phyloP scores from a whole-genome alignment of 2,329 filamentous ascomycete genomes.

The Penicillium sp. region DNA sequence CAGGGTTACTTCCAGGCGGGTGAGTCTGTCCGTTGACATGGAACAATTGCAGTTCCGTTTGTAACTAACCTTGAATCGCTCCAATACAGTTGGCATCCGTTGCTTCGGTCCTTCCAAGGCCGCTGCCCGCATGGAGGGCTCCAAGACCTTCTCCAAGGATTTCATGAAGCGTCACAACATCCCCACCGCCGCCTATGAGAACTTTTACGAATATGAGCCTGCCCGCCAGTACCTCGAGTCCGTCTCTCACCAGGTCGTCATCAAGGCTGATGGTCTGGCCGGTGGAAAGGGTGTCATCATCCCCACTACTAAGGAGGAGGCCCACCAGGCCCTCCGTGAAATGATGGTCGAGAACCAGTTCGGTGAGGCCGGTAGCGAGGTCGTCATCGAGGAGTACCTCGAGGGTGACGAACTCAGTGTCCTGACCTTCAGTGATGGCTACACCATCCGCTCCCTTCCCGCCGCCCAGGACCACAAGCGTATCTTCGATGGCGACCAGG shows the following conservation, averaged over 20 bases:
- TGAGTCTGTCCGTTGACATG: too few relatives aligned
- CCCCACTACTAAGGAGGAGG: slow-evolving; percentile 71
- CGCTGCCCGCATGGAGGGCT: slow-evolving; percentile 85
- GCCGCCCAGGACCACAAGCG: slow-evolving; percentile 96
- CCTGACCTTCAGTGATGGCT: slow-evolving; percentile 82
- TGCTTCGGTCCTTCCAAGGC: slow-evolving; percentile 78
- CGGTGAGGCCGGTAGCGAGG: slow-evolving; percentile 73
- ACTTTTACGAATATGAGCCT: slow-evolving; percentile 68
- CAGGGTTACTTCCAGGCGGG: slow-evolving; percentile 66
- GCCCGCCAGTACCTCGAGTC: slow-evolving; percentile 66
- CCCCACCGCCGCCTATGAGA: slow-evolving; percentile 81
- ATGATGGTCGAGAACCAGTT: slow-evolving; percentile 89
- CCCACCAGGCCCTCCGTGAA: slow-evolving; percentile 67
- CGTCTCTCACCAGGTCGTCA: slow-evolving; percentile 66
- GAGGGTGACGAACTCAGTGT: slow-evolving; percentile 87
- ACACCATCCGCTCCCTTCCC: slow-evolving; percentile 71
- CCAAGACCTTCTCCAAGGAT: slow-evolving; percentile 94
- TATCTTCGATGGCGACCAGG: slow-evolving; percentile 78
- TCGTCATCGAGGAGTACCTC: slow-evolving; percentile 91
- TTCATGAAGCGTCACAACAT: slow-evolving; percentile 90
- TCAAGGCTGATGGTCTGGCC: slow-evolving; percentile 90
- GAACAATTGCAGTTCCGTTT: too few relatives aligned
- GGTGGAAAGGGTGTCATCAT: slow-evolving; percentile 95
- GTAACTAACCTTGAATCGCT: slow-evolving; percentile 5
- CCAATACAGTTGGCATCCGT: slow-evolving; percentile 54